Evolutionary conservation across 2,329 filamentous ascomycete species (phyloP), one percentile per base, ranked within the genome.

Genomic region (Hypoxylon sp.): DNA sequence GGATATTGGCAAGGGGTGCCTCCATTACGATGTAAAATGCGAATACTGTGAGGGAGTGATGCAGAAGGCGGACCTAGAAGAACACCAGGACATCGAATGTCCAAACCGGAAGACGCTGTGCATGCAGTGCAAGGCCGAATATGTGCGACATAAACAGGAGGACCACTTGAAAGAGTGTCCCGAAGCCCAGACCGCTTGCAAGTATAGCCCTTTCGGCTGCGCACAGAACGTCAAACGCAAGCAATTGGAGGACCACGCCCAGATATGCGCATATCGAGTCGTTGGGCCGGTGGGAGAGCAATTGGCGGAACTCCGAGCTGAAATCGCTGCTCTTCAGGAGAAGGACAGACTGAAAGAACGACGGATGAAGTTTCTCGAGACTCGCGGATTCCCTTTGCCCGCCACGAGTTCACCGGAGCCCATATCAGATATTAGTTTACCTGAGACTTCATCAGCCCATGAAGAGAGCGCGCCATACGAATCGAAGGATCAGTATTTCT

Each of bases 1-100:
- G 67, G 80, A 87, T 61, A 76, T 78, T 1, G 80, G 79, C n/a
- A 81, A 82, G 49, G 80, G 80, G 1, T 90, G 88, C 70, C 80
- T 86, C 20, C 88, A 90, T 70, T 80, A 80, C 54, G 75, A 82
- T 30, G 78, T 80, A 0, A 72, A 75, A 8, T 90, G 88, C 71
- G 76, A 78, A n/a, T 83, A 85, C 69, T 90, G 88, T 74, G 74
- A 81, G n/a, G 75, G 79, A 20, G 70, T 74, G 12, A 79, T 85
- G n/a, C 79, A 84, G 59, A 81, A 82, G 49, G 80, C 81, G 0
- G 80, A 83, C n/a, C 71, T 84, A 30, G 78, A 82, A 66, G 78
- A 79, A n/a, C 80, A 82, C 60, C 78, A 81, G 60, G 75, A 79
- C 50, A 71, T 65, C 20, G 71, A 77, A 12, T 89, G 87, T 68